These are phyloP conservation scores for Lasiodiplodia sp. DNA, from an alignment of 2,329 filamentous ascomycete species.

Conservation along the genomic window DNA sequence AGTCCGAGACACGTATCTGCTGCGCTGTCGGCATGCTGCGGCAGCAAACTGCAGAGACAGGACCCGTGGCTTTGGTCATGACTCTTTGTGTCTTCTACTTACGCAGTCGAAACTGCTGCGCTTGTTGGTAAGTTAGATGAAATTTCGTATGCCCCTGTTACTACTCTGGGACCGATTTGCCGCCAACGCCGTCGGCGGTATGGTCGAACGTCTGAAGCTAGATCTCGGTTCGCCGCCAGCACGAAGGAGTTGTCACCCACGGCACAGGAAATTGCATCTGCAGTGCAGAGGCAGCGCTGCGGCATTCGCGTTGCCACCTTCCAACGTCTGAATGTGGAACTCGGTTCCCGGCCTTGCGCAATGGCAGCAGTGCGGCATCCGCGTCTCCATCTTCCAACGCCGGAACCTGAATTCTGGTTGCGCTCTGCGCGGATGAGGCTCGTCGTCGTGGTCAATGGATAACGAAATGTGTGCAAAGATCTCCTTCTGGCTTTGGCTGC, in stretches of 20 bases:
- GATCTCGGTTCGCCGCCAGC: constrained; percentile 2
- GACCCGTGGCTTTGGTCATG: not conserved
- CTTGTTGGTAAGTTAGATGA: constrained; percentile 7
- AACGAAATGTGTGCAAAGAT: constrained; percentile 7
- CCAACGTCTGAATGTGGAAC: constrained; percentile 23
- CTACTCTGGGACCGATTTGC: constrained; percentile 17
- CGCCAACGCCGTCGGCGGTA: constrained; percentile 8
- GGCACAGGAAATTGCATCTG: constrained; percentile 20
- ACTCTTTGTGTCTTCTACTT: not conserved
- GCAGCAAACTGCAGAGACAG: constrained; percentile 3
- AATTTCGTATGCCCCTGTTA: constrained; percentile 7
- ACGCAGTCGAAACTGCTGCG: too few relatives aligned
- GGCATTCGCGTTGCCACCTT: constrained; percentile 18
- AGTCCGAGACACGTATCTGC: constrained; percentile 17
- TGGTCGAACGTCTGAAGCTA: constrained; percentile 20
- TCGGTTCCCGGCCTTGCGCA: constrained; percentile 22
- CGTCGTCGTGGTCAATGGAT: not conserved
- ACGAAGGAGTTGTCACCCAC: constrained; percentile 21
- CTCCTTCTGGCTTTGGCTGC: constrained; percentile 3
- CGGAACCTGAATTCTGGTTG: constrained; percentile 23
- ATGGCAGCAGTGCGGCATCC: constrained; percentile 21
- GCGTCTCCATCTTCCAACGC: constrained; percentile 21
- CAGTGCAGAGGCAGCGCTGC: constrained; percentile 8
- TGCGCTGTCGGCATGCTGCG: constrained; percentile 8
- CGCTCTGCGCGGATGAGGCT: constrained; percentile 20